Percentiles rank a stretch among this genome's conserved stretches.
Conservation (phyloP, 2,329 filamentous ascomycete genomes). For the Nemania abortiva region DNA sequence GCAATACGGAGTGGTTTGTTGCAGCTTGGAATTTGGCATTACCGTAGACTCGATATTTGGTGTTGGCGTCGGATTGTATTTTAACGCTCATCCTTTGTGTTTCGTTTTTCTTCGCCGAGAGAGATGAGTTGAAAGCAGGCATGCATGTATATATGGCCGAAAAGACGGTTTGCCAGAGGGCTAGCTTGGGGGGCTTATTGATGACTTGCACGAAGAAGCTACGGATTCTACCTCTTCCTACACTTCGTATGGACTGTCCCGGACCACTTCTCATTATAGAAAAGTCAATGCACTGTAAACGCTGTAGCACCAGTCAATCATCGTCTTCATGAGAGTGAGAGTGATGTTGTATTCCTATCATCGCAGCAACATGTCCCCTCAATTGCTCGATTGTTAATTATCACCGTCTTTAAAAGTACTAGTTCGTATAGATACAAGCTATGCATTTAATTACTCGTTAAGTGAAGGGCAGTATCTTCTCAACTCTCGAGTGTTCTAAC, state of each 20-base stretch:
- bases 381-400: too few species aligned
- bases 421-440: too few species aligned
- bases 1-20: not conserved
- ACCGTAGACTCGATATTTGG: constrained; percentile 26
- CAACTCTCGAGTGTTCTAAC: not conserved
- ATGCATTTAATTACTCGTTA: too few species aligned
- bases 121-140: constrained; percentile 20
- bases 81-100: constrained; percentile 5
- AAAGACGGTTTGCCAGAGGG: constrained; percentile 19
- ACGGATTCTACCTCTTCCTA: not conserved
- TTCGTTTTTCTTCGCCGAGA: not conserved
- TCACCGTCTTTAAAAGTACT: too few species aligned
- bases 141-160: constrained; percentile 33
- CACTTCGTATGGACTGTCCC: not conserved
- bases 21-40: constrained; percentile 21
- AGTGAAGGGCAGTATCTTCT: not conserved
- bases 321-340: not conserved
- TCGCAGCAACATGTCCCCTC: not conserved
- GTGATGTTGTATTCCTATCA: not conserved
- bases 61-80: constrained; percentile 24
- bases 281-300: not conserved
- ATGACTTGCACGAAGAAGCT: constrained; percentile 44
- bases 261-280: not conserved
- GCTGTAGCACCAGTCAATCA: not conserved
- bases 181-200: constrained; percentile 15